Evolutionary conservation across 2,329 filamentous ascomycete genomes (phyloP), one percentile per base, ranked within the genome.

Genomic region (Aureobasidium sp.): DNA sequence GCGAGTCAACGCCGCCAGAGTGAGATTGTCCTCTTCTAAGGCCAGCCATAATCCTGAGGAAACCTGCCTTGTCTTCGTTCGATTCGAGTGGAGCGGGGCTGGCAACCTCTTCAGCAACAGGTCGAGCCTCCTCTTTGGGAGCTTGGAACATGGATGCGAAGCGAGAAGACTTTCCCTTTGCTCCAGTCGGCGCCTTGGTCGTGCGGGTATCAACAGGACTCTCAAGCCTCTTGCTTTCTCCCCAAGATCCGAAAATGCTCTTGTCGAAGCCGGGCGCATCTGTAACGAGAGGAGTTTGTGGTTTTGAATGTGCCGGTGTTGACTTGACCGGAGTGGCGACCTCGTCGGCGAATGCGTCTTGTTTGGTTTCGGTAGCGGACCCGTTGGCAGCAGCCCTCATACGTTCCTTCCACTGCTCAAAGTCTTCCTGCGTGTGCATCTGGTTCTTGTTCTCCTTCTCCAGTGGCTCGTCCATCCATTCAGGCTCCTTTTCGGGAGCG

Each of bases 351-450:
- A 64, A 53, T 27, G 67, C 29, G 17, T 67, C 64, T 17, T 64
- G 63, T 59, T 68, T 64, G n/a, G 65, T 77, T 29, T 77, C 74
- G 12, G 69, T 67, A 39, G 70, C 62, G 8, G 64, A 63, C 39
- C 68, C 68, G 50, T 75, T 79, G 15, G 19, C 15, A 62, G 80
- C 86, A 62, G 80, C 86, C 74, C 89, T 93, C 91, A 95, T 95
- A 66, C 82, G 83, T 68, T 95, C 90, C 81, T 96, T 96, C 85
- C 93, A 97, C 67, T 90, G 90, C 76, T 95, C 88, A 73, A 97
- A 95, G 67, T 97, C 92, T 70, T 95, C 91, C 69, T 90, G 87
- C 0, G 91, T 96, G 68, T 90, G 89, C 5, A 91, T 96, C 69
- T 90, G 89, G 3, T 71, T 68, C 68, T 87, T 85, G 57, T 90